Conservation (phyloP, 768 basidiomycete species). For the Fibroporia radiculosa region DNA sequence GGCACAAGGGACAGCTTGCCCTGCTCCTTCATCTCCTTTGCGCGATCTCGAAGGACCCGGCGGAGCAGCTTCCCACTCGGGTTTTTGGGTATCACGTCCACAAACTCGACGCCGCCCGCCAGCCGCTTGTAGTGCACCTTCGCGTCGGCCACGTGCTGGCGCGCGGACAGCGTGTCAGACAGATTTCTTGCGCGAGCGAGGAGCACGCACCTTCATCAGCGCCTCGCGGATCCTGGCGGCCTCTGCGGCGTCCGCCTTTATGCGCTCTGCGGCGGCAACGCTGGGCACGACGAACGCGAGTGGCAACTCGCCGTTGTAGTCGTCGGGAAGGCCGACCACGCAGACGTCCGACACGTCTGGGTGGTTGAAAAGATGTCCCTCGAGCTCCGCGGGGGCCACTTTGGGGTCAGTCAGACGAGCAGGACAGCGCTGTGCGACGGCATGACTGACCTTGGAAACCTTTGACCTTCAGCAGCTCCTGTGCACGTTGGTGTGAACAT, state of each 20-base stretch:
- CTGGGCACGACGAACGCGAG: slow-evolving; percentile 59
- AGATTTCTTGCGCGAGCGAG: background rate
- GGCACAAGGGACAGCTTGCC: slow-evolving; percentile 9
- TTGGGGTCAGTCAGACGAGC: background rate
- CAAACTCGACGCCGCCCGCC: slow-evolving; percentile 31
- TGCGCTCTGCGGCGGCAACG: slow-evolving; percentile 28
- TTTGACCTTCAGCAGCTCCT: slow-evolving; percentile 70
- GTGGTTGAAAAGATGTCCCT: slow-evolving; percentile 29
- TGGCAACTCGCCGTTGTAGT: slow-evolving; percentile 71
- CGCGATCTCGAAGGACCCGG: slow-evolving; percentile 21
- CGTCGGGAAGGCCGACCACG: slow-evolving; percentile 55
- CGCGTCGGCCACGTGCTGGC: slow-evolving; percentile 25
- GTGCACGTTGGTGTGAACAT: background rate
- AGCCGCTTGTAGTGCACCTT: slow-evolving; percentile 31
- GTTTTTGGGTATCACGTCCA: slow-evolving; percentile 28
- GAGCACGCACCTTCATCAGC: slow-evolving; percentile 47
- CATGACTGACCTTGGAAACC: slow-evolving; percentile 31
- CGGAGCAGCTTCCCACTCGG: slow-evolving; percentile 26
- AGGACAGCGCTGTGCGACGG: slow-evolving; percentile 24
- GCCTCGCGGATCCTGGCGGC: slow-evolving; percentile 32
- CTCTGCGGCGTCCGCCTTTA: slow-evolving; percentile 25
- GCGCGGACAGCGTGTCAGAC: background rate
- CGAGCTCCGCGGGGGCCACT: slow-evolving; percentile 30
- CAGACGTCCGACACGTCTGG: slow-evolving; percentile 36
- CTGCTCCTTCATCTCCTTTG: slow-evolving; percentile 15